Conservation (phyloP, 768 basidiomycete species). For the Hemileccinum rubropunctum region DNA sequence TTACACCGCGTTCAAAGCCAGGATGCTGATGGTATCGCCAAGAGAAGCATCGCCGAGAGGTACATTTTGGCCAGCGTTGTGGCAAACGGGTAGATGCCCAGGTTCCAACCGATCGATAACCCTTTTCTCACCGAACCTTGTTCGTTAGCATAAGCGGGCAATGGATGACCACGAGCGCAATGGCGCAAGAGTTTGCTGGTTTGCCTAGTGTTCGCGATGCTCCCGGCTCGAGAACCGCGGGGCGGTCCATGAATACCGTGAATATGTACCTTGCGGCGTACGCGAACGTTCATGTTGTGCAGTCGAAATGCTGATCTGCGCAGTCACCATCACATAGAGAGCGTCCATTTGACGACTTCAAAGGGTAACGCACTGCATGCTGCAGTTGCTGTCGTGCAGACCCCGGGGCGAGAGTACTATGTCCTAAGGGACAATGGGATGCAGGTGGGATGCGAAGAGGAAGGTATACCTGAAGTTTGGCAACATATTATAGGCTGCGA, state of each 20-base stretch:
- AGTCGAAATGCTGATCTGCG: not conserved
- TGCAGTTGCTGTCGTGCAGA: constrained; percentile 69
- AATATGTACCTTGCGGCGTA: constrained; percentile 68
- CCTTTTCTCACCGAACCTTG: constrained; percentile 4
- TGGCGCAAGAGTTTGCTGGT: constrained; percentile 71
- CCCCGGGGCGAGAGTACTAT: constrained; percentile 63
- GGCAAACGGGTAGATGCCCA: constrained; percentile 55
- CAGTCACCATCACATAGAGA: constrained; percentile 77
- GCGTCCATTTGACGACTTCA: constrained; percentile 58
- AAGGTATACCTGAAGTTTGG: constrained; percentile 64
- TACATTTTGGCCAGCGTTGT: constrained; percentile 71
- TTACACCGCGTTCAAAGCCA: constrained; percentile 42
- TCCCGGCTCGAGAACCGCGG: constrained; percentile 14
- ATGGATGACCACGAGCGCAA: constrained; percentile 65
- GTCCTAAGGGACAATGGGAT: constrained; percentile 74
- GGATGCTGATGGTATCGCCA: constrained; percentile 40
- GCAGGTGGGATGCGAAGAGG: constrained; percentile 75
- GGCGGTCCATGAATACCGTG: constrained; percentile 40
- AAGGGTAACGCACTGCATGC: constrained; percentile 48
- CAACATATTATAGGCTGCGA: constrained; percentile 55
- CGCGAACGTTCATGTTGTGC: constrained; percentile 18
- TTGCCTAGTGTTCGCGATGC: constrained; percentile 22
- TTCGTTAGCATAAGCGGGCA: constrained; percentile 58
- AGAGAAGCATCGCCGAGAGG: constrained; percentile 51
- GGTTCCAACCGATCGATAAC: not conserved